Conservation (phyloP, 139 green algal species). For the Bryopsis sp. region DNA sequence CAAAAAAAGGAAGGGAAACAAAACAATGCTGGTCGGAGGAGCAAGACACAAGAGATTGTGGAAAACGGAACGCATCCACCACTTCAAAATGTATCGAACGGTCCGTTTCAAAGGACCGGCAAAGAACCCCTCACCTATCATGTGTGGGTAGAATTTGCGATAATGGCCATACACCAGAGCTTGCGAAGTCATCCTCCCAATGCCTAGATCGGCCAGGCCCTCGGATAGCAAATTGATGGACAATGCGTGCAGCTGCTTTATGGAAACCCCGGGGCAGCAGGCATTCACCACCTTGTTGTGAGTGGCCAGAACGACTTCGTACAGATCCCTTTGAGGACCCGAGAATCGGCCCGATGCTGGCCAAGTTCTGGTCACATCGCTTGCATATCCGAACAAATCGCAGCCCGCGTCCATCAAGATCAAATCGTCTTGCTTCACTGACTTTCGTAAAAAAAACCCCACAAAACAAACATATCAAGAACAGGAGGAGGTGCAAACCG, state of each 20-base stretch:
- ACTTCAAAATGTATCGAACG: too few relatives aligned
- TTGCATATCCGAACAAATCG: conserved; percentile 39
- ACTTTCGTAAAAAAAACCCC: too few relatives aligned
- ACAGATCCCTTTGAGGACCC: conserved; percentile 16
- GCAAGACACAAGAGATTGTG: too few relatives aligned
- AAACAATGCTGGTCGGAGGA: too few relatives aligned
- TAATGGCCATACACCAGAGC: background rate
- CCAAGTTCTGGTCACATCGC: conserved; percentile 43
- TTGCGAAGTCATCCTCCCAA: background rate
- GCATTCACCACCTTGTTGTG: background rate
- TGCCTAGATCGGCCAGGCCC: background rate
- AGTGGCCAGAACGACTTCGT: conserved; percentile 17
- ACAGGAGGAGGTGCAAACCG: too few relatives aligned
- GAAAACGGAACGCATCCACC: too few relatives aligned
- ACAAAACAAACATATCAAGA: too few relatives aligned
- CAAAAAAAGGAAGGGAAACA: too few relatives aligned
- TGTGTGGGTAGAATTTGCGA: conserved; percentile 14
- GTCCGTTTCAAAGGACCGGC: too few relatives aligned
- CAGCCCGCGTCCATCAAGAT: conserved; percentile 47
- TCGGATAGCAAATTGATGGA: background rate
- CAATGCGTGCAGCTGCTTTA: background rate
- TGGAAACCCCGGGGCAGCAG: background rate
- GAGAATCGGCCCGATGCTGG: conserved; percentile 22
- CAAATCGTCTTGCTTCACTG: conserved; percentile 23
- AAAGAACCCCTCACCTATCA: conserved; percentile 3